A percentile compares a stretch with the other conserved stretches of the same genome.
Evolutionary conservation across 805 yeast species (phyloP).

Genomic region (Metschnikowia aberdeeniae): DNA sequence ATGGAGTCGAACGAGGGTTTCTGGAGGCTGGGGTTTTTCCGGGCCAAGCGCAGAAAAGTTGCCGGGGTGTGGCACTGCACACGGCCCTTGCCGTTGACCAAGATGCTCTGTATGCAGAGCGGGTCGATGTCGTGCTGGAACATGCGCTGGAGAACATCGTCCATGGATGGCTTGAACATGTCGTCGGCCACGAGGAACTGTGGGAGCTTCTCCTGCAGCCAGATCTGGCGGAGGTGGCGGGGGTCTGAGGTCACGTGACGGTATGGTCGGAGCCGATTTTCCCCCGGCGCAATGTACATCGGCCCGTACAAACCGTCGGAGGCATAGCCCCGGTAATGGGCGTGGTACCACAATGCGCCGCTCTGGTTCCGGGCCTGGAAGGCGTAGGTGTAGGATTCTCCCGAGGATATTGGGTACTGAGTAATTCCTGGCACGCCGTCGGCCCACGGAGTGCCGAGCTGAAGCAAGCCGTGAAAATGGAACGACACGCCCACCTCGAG

Average conservation of each 20-base stretch:
- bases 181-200: slow-evolving; percentile 34
- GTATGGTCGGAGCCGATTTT: slow-evolving; percentile 28
- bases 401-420: slow-evolving; percentile 48
- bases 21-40: slow-evolving; percentile 11
- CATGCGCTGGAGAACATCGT: slow-evolving; percentile 32
- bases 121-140: slow-evolving; percentile 31
- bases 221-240: slow-evolving; percentile 26
- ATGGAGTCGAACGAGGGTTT: slow-evolving; percentile 17
- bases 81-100: slow-evolving; percentile 30
- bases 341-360: slow-evolving; percentile 57
- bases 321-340: slow-evolving; percentile 45
- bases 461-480: slow-evolving; percentile 54
- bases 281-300: slow-evolving; percentile 37
- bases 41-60: slow-evolving; percentile 14
- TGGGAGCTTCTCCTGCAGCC: slow-evolving; percentile 23
- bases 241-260: slow-evolving; percentile 20
- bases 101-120: slow-evolving; percentile 27
- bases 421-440: slow-evolving; percentile 52
- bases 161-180: slow-evolving; percentile 33
- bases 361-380: slow-evolving; percentile 38
- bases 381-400: slow-evolving; percentile 36
- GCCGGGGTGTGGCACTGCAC: slow-evolving; percentile 19
- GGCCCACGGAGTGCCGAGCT: slow-evolving; percentile 42
- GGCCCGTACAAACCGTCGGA: slow-evolving; percentile 49
- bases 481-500: slow-evolving; percentile 37